Evolutionary conservation across 495 filamentous ascomycete species (phyloP).

Genomic region (Rhypophila decipiens): DNA sequence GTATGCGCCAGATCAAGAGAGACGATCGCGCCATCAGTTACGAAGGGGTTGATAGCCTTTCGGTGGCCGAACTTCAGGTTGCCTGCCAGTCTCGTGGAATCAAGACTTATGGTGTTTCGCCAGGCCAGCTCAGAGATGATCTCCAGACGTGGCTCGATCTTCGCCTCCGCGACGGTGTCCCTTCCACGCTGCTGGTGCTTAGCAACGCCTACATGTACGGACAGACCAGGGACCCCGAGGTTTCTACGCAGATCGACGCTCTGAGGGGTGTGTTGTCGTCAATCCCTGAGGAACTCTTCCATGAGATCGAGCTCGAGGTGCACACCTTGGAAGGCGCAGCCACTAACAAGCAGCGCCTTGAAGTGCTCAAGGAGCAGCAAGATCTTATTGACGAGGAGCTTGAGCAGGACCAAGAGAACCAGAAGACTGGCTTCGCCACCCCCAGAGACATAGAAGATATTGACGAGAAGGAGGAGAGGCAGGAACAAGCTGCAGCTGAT

Average conservation of each 20-base stretch:
- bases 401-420: constrained; percentile 74
- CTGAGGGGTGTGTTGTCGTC: constrained; percentile 85
- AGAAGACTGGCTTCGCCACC: constrained; percentile 61
- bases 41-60: constrained; percentile 89
- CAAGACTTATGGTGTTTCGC: constrained; percentile 83
- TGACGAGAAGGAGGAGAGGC: constrained; percentile 52
- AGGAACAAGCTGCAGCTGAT: constrained; percentile 28
- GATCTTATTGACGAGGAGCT: constrained; percentile 97
- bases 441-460: constrained; percentile 83
- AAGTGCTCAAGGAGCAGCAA: constrained; percentile 97
- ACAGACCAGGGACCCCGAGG: constrained; percentile 69
- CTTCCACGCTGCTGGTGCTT: constrained; percentile 88
- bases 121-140: constrained; percentile 81
- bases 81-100: constrained; percentile 87
- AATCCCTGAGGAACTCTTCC: constrained; percentile 97
- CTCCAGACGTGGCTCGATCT: constrained; percentile 93
- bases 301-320: constrained; percentile 98
- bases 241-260: constrained; percentile 87
- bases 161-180: constrained; percentile 84
- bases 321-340: constrained; percentile 95
- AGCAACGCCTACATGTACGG: constrained; percentile 98
- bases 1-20: constrained; percentile 98
- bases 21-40: constrained; percentile 93
- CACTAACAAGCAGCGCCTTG: constrained; percentile 98
- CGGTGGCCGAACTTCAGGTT: constrained; percentile 87